Evolutionary conservation across 176 grass and related monocot genomes (phyloP).

Genomic region (Ensete glaucum): DNA sequence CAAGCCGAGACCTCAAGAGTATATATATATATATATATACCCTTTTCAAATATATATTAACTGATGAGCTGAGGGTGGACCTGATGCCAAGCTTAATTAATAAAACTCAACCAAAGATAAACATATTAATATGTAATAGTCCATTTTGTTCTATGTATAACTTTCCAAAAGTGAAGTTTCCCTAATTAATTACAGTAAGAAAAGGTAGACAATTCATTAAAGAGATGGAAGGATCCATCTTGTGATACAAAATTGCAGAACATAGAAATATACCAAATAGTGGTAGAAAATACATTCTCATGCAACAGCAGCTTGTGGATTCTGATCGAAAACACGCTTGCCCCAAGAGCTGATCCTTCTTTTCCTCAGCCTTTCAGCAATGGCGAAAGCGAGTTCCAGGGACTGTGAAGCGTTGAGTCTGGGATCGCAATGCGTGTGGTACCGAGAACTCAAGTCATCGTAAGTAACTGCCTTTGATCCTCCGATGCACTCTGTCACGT

Average conservation of each 20-base stretch:
- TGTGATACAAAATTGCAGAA: no score
- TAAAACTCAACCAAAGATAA: no score
- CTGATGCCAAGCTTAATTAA: no score
- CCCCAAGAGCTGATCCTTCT: background rate
- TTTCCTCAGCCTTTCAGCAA: conserved; percentile 17
- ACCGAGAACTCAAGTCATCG: conserved; percentile 12
- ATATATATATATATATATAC: no score
- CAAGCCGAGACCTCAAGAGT: no score
- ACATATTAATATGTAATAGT: no score
- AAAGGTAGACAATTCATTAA: background rate
- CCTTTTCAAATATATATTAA: no score
- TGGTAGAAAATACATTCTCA: background rate
- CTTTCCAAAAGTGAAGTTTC: no score
- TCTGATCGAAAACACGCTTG: background rate
- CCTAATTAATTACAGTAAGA: no score
- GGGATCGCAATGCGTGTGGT: conserved; percentile 8
- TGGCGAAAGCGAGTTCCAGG: conserved; percentile 9
- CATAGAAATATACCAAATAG: background rate
- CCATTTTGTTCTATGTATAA: no score
- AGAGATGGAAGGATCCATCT: background rate
- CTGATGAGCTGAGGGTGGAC: no score
- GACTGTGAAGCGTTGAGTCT: conserved; percentile 16
- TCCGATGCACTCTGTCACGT: conserved; percentile 14
- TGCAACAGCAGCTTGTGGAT: background rate
- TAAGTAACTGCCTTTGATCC: conserved; percentile 7